These are phyloP conservation scores for Sporothrix protearum DNA, from an alignment of 2,329 filamentous ascomycete species.

Conservation along the genomic window DNA sequence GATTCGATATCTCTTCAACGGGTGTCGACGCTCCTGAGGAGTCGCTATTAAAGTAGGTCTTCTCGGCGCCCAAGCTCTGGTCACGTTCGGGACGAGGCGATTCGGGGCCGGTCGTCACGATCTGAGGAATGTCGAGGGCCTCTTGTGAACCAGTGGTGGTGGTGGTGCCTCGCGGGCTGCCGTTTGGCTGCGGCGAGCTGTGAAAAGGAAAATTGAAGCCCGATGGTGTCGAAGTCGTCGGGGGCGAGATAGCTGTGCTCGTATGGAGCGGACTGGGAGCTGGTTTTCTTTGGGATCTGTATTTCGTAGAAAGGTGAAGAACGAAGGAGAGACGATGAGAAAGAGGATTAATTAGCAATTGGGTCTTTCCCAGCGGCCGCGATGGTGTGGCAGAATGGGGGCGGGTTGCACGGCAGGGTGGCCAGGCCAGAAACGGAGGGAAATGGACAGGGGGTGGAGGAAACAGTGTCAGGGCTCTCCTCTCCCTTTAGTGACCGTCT, in stretches of 20 bases:
- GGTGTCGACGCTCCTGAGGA: slow-evolving; percentile 38
- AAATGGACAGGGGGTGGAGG: not conserved
- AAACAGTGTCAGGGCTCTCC: slow-evolving; percentile 20
- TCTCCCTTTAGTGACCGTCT: not conserved
- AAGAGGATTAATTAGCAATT: slow-evolving; percentile 17
- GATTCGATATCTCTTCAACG: slow-evolving; percentile 31
- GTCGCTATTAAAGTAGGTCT: slow-evolving; percentile 40
- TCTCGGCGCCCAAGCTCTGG: slow-evolving; percentile 30
- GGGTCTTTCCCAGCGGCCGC: not conserved
- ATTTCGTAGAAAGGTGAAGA: not conserved
- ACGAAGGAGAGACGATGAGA: not conserved
- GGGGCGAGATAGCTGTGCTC: slow-evolving; percentile 42
- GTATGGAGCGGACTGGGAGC: slow-evolving; percentile 51
- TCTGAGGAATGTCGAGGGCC: slow-evolving; percentile 34
- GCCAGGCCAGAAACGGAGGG: slow-evolving; percentile 15
- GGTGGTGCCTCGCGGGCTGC: slow-evolving; percentile 2
- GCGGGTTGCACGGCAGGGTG: slow-evolving; percentile 33
- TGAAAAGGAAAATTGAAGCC: slow-evolving; percentile 38
- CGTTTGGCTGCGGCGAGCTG: not conserved
- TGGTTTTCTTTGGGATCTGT: slow-evolving; percentile 48
- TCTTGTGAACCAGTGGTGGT: slow-evolving; percentile 22
- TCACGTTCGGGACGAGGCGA: slow-evolving; percentile 29
- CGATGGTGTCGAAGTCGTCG: slow-evolving; percentile 43
- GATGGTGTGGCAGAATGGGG: slow-evolving; percentile 17
- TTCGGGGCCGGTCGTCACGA: slow-evolving; percentile 35